phyloP scores from a whole-genome alignment of 2,329 filamentous ascomycete species.

The Fusarium sororula region DNA sequence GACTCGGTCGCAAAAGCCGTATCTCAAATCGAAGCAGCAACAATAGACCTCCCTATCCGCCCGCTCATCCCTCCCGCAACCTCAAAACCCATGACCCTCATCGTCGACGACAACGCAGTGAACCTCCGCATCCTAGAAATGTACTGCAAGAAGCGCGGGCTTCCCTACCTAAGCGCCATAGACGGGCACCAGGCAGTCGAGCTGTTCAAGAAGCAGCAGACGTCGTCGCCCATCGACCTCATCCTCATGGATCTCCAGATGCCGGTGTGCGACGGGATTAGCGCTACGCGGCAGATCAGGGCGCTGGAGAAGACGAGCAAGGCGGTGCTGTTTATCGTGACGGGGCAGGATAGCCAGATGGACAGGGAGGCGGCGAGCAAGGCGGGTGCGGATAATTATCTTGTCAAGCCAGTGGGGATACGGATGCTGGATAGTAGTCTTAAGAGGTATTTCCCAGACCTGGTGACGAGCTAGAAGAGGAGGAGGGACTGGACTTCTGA shows the following conservation, averaged over 20 bases:
- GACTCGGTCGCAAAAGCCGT: background rate
- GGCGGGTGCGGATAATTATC: constrained; percentile 39
- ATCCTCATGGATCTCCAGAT: constrained; percentile 45
- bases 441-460: constrained; percentile 26
- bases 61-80: background rate
- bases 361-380: constrained; percentile 28
- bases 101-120: constrained; percentile 60
- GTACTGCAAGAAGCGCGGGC: constrained; percentile 55
- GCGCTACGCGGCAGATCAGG: constrained; percentile 41
- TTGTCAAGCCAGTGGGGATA: constrained; percentile 39
- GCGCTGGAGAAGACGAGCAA: constrained; percentile 28
- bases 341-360: constrained; percentile 40
- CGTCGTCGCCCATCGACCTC: constrained; percentile 24
- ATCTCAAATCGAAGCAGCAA: background rate
- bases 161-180: constrained; percentile 53
- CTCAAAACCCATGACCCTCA: constrained; percentile 43
- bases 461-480: background rate
- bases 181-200: constrained; percentile 57
- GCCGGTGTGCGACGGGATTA: constrained; percentile 43
- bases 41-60: background rate
- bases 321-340: constrained; percentile 39
- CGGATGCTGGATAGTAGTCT: constrained; percentile 28
- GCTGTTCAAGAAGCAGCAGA: constrained; percentile 36
- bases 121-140: constrained; percentile 59
- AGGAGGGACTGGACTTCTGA: background rate